Percentiles rank a stretch among this genome's conserved stretches.
phyloP scores from a whole-genome alignment of 192 early-diverging fungal genomes.

The Backusella circina region DNA sequence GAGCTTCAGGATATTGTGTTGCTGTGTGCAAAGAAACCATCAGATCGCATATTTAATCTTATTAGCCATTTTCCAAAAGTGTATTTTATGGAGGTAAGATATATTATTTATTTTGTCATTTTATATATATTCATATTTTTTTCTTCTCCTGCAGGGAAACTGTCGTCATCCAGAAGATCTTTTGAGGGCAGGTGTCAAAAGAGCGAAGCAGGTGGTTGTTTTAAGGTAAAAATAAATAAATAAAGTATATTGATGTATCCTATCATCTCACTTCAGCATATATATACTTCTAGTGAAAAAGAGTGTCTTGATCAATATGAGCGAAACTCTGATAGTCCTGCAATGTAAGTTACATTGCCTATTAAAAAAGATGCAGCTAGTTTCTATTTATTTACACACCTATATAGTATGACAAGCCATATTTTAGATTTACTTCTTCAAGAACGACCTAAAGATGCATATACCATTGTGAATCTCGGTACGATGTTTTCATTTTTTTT shows the following conservation, averaged over 20 bases:
- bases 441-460: slow-evolving; percentile 30
- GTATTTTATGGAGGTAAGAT: slow-evolving; percentile 33
- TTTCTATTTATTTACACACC: background rate
- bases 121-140: slow-evolving; percentile 32
- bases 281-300: slow-evolving; percentile 12
- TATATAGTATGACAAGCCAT: slow-evolving; percentile 54
- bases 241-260: too few relatives aligned
- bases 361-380: too few relatives aligned
- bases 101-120: background rate
- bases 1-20: slow-evolving; percentile 48
- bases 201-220: slow-evolving; percentile 42
- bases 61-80: slow-evolving; percentile 40
- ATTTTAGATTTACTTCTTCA: slow-evolving; percentile 49
- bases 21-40: slow-evolving; percentile 30
- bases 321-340: slow-evolving; percentile 40
- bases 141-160: slow-evolving; percentile 38
- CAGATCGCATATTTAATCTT: slow-evolving; percentile 30
- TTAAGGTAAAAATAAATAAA: slow-evolving; percentile 21
- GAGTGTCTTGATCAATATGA: slow-evolving; percentile 38
- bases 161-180: slow-evolving; percentile 46
- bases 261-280: too few relatives aligned
- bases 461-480: slow-evolving; percentile 38
- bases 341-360: slow-evolving; percentile 23
- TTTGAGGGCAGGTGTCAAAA: slow-evolving; percentile 40
- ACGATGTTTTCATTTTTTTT: background rate